A percentile compares a stretch with the other conserved stretches of the same genome.
phyloP scores from a whole-genome alignment of 2,329 filamentous ascomycete species.

The Periconia sp. region DNA sequence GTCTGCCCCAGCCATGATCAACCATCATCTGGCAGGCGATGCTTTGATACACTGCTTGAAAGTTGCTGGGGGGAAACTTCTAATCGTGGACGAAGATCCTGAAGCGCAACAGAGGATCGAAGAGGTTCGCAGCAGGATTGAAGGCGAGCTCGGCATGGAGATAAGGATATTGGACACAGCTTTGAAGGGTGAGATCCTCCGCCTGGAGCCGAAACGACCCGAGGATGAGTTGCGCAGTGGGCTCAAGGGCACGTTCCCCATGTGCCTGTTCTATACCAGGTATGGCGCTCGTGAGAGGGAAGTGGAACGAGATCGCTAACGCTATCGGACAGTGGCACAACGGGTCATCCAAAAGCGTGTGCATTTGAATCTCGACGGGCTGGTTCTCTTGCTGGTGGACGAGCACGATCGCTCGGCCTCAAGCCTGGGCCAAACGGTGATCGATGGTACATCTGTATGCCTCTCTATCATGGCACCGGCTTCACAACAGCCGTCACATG shows the following conservation, averaged over 20 bases:
- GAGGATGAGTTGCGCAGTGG: conserved; percentile 57
- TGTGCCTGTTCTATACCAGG: conserved; percentile 71
- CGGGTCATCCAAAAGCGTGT: conserved; percentile 73
- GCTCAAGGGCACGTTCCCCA: conserved; percentile 57
- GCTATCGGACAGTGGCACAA: conserved; percentile 61
- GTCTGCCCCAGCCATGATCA: conserved; percentile 70
- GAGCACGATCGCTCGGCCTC: conserved; percentile 40
- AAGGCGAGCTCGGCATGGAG: conserved; percentile 60
- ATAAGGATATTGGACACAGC: conserved; percentile 56
- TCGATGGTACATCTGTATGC: conserved; percentile 77
- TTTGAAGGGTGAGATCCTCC: conserved; percentile 51
- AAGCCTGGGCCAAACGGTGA: conserved; percentile 50
- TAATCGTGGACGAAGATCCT: conserved; percentile 51
- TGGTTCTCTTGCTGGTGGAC: conserved; percentile 40
- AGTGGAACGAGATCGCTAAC: conserved; percentile 10
- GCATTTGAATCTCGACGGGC: conserved; percentile 58
- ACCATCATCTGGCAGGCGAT: conserved; percentile 66
- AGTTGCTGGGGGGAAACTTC: conserved; percentile 54
- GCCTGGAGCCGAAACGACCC: conserved; percentile 54
- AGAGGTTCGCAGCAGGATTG: conserved; percentile 50
- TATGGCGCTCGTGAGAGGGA: conserved; percentile 21
- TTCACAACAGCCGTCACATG: conserved; percentile 60
- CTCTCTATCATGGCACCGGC: conserved; percentile 75
- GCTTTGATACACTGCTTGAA: conserved; percentile 67
- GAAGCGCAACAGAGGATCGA: conserved; percentile 61